Evolutionary conservation across 805 yeast species (phyloP).

Genomic region (Barnettozyma botsteinii): DNA sequence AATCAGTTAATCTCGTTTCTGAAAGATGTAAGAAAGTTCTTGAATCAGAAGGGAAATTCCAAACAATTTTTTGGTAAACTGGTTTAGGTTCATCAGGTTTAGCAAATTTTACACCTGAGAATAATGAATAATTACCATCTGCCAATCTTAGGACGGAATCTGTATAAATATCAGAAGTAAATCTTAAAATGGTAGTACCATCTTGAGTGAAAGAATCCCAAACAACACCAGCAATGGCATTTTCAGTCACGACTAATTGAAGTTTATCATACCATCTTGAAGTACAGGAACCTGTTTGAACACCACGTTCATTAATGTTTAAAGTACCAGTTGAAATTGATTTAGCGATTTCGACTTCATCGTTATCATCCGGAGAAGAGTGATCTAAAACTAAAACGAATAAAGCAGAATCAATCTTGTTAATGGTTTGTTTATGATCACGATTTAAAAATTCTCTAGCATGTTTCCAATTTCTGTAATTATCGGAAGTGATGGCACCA

Average conservation of each 20-base stretch:
- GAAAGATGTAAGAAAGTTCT: constrained; percentile 61
- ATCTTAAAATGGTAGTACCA: constrained; percentile 85
- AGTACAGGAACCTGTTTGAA: constrained; percentile 88
- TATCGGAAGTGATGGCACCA: constrained; percentile 85
- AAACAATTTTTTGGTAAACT: constrained; percentile 26
- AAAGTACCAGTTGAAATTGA: constrained; percentile 82
- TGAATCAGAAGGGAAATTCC: constrained; percentile 33
- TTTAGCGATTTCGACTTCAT: constrained; percentile 30
- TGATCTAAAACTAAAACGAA: constrained; percentile 81
- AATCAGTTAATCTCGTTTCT: constrained; percentile 82
- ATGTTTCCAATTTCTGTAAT: constrained; percentile 76
- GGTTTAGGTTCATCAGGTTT: constrained; percentile 14
- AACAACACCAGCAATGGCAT: constrained; percentile 84
- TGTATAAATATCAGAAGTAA: constrained; percentile 84
- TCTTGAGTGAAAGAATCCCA: constrained; percentile 91
- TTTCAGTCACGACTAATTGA: constrained; percentile 76
- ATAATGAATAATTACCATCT: constrained; percentile 47
- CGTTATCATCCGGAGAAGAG: constrained; percentile 52
- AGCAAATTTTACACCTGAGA: constrained; percentile 30
- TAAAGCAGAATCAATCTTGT: constrained; percentile 65
- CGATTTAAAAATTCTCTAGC: constrained; percentile 48
- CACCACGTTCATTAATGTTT: constrained; percentile 60
- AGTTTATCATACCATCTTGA: constrained; percentile 89
- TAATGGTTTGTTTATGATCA: constrained; percentile 32
- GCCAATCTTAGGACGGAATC: constrained; percentile 86